Evolutionary conservation across 306 rosid genomes (phyloP).

Genomic region (Acmispon strigosus): DNA sequence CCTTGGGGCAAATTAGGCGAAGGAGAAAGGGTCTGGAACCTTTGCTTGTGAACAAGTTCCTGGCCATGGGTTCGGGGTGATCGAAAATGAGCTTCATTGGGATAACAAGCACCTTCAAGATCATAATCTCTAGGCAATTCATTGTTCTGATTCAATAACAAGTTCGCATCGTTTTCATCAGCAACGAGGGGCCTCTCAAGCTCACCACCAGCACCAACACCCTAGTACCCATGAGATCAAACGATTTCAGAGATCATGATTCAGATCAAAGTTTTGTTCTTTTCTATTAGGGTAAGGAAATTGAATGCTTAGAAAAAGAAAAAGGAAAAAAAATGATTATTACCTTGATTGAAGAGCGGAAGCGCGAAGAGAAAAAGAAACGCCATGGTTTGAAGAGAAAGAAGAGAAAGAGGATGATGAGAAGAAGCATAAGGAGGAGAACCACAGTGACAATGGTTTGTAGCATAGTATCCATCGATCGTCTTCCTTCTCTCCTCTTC

Average conservation of each 20-base stretch:
- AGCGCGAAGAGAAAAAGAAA: conserved; percentile 48
- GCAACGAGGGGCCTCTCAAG: conserved; percentile 77
- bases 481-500: conserved; percentile 43
- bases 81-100: conserved; percentile 56
- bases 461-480: conserved; percentile 60
- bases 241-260: not conserved
- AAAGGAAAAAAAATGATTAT: not conserved
- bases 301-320: not conserved
- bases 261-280: not conserved
- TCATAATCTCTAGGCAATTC: conserved; percentile 70
- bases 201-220: conserved; percentile 40
- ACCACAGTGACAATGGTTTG: conserved; percentile 52
- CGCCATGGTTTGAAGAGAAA: conserved; percentile 97
- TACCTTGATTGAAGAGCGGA: conserved; percentile 54
- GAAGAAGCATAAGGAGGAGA: conserved; percentile 85
- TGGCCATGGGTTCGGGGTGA: conserved; percentile 50
- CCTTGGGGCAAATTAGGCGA: conserved; percentile 25
- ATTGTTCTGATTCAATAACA: conserved; percentile 21
- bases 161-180: conserved; percentile 30
- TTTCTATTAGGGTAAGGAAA: conserved; percentile 4
- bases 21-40: conserved; percentile 40
- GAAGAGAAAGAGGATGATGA: conserved; percentile 58
- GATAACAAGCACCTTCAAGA: conserved; percentile 75
- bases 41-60: conserved; percentile 64
- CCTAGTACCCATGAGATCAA: conserved; percentile 16